Evolutionary conservation across 2,329 filamentous ascomycete genomes (phyloP), one percentile per base, ranked within the genome.

Genomic region (Botrytis fabae): DNA sequence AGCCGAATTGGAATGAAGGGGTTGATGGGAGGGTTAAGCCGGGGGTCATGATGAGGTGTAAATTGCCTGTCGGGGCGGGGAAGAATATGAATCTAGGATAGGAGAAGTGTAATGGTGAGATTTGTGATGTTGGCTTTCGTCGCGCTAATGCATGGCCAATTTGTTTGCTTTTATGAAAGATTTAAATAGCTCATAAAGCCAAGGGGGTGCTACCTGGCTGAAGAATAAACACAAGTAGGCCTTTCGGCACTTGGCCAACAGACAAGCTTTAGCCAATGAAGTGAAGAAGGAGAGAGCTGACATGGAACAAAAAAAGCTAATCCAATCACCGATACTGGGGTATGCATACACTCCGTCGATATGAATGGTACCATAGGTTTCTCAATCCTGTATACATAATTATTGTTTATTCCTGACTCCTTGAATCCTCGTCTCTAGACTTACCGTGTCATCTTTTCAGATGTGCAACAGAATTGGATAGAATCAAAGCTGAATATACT

Each of bases 1-100:
- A 86, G 78, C 81, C 83, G 4, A 81, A 82, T 71, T 85, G 84
- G 84, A 86, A 86, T 74, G 76, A 28, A 75, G 84, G 84, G 0
- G 78, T 82, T 4, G 85, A 86, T 78, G 74, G 80, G 44, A 81
- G 85, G 69, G 73, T 77, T 7, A 77, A 84, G 75, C 85, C 84
- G 0, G 84, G 84, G 1, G 80, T 84, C n/a, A 83, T 86, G 63
- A 73, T 86, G 76, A 81, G 83, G 75, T 80, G 80, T 12, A 85
- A 81, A 76, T 69, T 85, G 74, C 82, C 82, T 2, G 80, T 83
- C 72, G 80, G 79, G n/a, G 82, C 81, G 16, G 82, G 70, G 40
- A 76, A 76, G 71, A 76, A 75, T 69, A 71, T 74, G 65, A 57
- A 74, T 68, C 68, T 75, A 46, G 73, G 71, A 22, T 48, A 35